These are phyloP conservation scores for Grosmannia huntii DNA, from an alignment of 2,329 filamentous ascomycete species.

Conservation along the genomic window DNA sequence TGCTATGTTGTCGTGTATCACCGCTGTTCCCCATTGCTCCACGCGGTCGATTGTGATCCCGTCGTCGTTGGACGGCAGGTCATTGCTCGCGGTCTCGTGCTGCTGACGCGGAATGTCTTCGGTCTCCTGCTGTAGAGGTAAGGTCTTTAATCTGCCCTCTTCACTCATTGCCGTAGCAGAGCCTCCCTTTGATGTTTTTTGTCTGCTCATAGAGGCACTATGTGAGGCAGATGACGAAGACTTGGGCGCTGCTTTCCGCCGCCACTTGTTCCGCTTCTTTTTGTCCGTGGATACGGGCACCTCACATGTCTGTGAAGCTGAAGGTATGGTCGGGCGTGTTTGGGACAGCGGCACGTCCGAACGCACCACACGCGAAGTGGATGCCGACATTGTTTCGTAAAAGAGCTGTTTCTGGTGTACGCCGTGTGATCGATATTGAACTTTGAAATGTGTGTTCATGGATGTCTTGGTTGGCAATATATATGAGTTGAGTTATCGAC, in stretches of 20 bases:
- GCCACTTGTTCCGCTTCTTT: background rate
- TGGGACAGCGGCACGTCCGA: background rate
- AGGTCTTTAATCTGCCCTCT: too few species aligned
- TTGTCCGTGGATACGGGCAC: background rate
- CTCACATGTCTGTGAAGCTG: too few species aligned
- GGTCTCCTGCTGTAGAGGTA: background rate
- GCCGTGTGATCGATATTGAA: too few species aligned
- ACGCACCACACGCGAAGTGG: background rate
- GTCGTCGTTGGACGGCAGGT: background rate
- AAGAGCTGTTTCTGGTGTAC: too few species aligned
- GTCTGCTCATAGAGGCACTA: background rate
- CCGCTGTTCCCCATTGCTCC: background rate
- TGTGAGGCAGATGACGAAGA: background rate
- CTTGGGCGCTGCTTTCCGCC: background rate
- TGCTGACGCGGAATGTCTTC: background rate
- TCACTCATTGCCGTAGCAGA: too few species aligned
- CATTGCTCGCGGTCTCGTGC: background rate
- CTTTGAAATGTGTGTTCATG: too few species aligned
- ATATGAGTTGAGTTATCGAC: too few species aligned
- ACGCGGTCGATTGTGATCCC: background rate
- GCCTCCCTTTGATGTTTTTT: too few species aligned
- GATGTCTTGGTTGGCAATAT: too few species aligned
- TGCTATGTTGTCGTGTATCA: background rate
- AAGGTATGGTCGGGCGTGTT: background rate
- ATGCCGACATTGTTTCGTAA: background rate